Conservation (phyloP, 1,139 yeast species). For the Meyerozyma smithsonii region DNA sequence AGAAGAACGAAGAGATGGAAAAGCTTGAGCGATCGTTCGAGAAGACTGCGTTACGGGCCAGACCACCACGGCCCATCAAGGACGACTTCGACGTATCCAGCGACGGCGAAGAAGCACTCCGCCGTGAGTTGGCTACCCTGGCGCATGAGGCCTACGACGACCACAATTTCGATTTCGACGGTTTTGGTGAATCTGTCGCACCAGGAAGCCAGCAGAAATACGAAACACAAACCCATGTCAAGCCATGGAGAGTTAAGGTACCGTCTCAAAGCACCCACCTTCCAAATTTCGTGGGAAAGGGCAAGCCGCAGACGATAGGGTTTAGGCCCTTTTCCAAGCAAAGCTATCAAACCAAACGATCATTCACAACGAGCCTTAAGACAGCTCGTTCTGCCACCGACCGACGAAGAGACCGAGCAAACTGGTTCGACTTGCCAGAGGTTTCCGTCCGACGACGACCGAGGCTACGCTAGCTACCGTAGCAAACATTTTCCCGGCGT, state of each 20-base stretch:
- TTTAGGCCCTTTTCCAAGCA: not conserved
- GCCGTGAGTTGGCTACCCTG: not conserved
- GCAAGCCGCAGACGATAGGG: not conserved
- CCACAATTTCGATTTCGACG: not conserved
- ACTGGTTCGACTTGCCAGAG: slow-evolving; percentile 1
- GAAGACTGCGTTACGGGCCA: slow-evolving; percentile 1
- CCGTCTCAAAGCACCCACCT: not conserved
- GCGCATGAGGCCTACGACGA: not conserved
- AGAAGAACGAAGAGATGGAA: slow-evolving; percentile 7
- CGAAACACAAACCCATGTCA: not conserved
- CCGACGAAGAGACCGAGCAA: not conserved
- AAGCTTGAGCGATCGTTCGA: slow-evolving; percentile 4
- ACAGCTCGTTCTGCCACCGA: not conserved
- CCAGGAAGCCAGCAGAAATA: not conserved
- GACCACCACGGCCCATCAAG: slow-evolving; percentile 6
- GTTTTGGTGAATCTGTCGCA: not conserved
- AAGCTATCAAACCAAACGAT: not conserved
- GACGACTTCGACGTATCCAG: slow-evolving; percentile 19
- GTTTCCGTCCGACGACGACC: not conserved
- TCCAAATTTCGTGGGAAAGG: not conserved
- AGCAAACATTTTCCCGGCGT: not conserved
- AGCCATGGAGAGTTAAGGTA: not conserved
- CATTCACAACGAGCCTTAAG: not conserved
- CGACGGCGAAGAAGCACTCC: slow-evolving; percentile 20
- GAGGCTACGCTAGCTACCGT: not conserved